A percentile compares a stretch with the other conserved stretches of the same genome.
Evolutionary conservation across 2,329 filamentous ascomycete species (phyloP).

Genomic region (Fusarium domesticum): DNA sequence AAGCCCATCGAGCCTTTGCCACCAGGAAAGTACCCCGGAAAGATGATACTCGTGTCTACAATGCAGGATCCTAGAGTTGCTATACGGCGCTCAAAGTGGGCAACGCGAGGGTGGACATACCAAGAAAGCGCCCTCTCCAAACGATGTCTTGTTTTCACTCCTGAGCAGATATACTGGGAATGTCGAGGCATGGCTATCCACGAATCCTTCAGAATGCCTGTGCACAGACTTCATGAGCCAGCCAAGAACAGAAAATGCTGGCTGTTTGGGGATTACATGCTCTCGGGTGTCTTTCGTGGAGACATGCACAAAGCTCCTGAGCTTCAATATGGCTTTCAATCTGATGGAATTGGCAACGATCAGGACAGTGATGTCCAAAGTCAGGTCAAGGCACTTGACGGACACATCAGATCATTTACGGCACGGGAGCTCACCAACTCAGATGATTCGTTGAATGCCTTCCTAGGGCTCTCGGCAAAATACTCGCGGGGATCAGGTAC

Average conservation of each 20-base stretch:
- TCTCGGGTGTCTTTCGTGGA: neutral
- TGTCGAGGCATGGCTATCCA: neutral
- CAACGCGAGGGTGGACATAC: slow-evolving; percentile 4
- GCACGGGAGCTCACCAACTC: neutral
- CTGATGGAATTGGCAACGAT: no score
- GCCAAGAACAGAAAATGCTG: neutral
- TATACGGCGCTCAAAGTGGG: neutral
- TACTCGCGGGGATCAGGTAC: neutral
- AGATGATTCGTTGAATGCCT: neutral
- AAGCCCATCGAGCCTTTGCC: neutral
- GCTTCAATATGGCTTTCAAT: neutral
- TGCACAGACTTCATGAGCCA: neutral
- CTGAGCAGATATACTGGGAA: neutral
- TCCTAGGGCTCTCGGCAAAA: neutral
- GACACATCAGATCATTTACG: neutral
- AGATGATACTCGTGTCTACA: neutral
- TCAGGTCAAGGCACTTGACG: neutral
- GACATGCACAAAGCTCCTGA: neutral
- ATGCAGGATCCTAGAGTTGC: neutral
- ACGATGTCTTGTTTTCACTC: slow-evolving; percentile 1
- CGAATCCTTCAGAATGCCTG: neutral
- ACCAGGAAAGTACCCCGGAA: neutral
- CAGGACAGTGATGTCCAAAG: neutral
- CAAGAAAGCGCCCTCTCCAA: slow-evolving; percentile 1
- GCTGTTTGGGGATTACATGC: neutral